Conservation (phyloP, 148 eudicot species). For the Rheum nobile region DNA sequence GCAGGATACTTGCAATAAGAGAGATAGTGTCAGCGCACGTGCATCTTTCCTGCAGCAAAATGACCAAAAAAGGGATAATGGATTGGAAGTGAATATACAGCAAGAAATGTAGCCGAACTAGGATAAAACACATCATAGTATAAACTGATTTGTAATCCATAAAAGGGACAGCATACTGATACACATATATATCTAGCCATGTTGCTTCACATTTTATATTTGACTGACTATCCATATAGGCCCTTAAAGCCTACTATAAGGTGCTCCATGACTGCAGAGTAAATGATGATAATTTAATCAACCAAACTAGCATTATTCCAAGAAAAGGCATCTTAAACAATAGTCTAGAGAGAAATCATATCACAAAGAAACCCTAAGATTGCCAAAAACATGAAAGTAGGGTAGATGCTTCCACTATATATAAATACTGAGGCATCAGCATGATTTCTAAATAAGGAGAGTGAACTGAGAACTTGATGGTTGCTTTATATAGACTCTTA, state of each 20-base stretch:
- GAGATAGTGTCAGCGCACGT: conserved; percentile 73
- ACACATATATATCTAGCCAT: background rate
- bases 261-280: background rate
- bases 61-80: background rate
- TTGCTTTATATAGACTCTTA: background rate
- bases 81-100: background rate
- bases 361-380: background rate
- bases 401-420: background rate
- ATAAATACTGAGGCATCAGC: background rate
- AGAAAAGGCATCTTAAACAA: background rate
- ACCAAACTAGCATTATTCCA: background rate
- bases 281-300: background rate
- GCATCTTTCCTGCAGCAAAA: conserved; percentile 79
- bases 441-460: background rate
- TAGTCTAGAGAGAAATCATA: background rate
- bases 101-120: background rate
- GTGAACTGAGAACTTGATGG: background rate
- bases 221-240: background rate
- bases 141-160: background rate
- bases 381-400: background rate
- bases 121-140: background rate
- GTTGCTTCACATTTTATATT: background rate
- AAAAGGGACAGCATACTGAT: background rate
- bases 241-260: background rate
- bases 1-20: conserved; percentile 76